Conservation (phyloP, 2,329 filamentous ascomycete genomes). For the Sarocladiaceae sp. region DNA sequence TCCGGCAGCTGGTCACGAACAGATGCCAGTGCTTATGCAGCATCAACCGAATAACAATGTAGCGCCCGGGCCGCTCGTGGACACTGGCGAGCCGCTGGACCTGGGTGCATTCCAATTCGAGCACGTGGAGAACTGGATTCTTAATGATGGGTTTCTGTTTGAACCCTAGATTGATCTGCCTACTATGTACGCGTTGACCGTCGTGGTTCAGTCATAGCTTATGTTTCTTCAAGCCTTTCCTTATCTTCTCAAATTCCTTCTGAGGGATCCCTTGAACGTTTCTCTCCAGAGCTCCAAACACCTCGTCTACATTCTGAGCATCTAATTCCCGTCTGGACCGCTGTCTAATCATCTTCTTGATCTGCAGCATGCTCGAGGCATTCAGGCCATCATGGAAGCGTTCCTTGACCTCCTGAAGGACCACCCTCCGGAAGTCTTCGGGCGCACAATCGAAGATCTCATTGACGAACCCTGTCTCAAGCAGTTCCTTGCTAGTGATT, state of each 20-base stretch:
- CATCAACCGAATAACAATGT: too few relatives aligned
- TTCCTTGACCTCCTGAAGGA: constrained; percentile 77
- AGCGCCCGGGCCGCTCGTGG: too few relatives aligned
- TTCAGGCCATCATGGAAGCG: constrained; percentile 75
- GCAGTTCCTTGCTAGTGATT: constrained; percentile 68
- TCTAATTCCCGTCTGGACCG: constrained; percentile 72
- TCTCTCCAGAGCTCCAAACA: constrained; percentile 76
- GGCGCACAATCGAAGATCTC: constrained; percentile 63
- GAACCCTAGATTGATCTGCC: too few relatives aligned
- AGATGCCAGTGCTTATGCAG: too few relatives aligned
- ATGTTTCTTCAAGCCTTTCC: constrained; percentile 85
- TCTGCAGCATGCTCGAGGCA: constrained; percentile 71
- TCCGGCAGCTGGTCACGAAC: too few relatives aligned
- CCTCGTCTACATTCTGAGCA: constrained; percentile 74
- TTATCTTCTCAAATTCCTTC: constrained; percentile 81
- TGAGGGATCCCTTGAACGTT: constrained; percentile 79
- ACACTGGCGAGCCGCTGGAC: too few relatives aligned
- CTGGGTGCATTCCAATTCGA: too few relatives aligned
- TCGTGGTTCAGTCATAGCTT: constrained; percentile 78
- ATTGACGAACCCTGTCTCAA: constrained; percentile 78
- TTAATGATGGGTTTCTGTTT: too few relatives aligned
- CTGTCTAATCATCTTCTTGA: constrained; percentile 76
- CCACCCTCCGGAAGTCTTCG: constrained; percentile 62
- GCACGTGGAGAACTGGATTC: too few relatives aligned
- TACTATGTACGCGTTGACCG: too few relatives aligned